Evolutionary conservation across 164 flowering plant genomes (phyloP).

Genomic region (Sextonia rubra): DNA sequence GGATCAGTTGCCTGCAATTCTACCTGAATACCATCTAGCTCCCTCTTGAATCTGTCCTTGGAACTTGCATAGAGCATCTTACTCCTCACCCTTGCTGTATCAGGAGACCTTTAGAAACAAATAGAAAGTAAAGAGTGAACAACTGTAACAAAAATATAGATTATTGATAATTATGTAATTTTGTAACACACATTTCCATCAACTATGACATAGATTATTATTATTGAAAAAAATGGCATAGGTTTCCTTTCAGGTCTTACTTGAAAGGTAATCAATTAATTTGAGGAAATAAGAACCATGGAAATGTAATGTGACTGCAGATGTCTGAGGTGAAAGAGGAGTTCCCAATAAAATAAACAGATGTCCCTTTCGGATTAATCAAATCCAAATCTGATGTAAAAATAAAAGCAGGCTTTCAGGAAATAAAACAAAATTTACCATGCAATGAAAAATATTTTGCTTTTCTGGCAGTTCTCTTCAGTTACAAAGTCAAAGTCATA

Average conservation of each 20-base stretch:
- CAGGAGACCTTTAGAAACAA: constrained; percentile 44
- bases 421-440: constrained; percentile 28
- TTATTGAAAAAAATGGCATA: neutral
- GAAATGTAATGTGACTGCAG: neutral
- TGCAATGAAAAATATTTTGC: constrained; percentile 78
- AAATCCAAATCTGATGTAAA: neutral
- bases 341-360: neutral
- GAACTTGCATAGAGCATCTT: constrained; percentile 54
- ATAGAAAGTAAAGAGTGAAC: neutral
- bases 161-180: neutral
- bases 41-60: constrained; percentile 46
- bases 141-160: neutral
- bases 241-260: neutral
- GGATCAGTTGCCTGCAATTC: constrained; percentile 52
- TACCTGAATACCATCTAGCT: constrained; percentile 41
- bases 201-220: neutral
- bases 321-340: neutral
- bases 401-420: neutral
- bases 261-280: neutral
- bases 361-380: neutral
- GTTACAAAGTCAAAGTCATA: constrained; percentile 57
- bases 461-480: constrained; percentile 53
- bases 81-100: constrained; percentile 49
- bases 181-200: neutral
- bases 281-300: neutral